Conservation (phyloP, 441 rosid species). For the Brassica hybrid region DNA sequence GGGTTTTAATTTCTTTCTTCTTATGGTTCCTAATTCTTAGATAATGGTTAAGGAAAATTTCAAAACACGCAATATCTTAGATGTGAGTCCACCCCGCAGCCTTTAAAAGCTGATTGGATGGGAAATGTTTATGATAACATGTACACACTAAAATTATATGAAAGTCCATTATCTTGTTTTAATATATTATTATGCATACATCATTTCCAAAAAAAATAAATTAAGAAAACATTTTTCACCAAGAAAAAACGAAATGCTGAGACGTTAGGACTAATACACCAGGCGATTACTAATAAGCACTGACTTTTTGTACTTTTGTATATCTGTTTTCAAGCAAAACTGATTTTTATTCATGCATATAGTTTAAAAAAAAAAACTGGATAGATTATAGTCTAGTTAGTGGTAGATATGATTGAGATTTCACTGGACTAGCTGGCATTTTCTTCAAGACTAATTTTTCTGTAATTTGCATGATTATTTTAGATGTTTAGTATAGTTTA, state of each 20-base stretch:
- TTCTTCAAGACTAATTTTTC: not conserved
- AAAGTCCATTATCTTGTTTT: not conserved
- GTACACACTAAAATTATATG: too few relatives aligned
- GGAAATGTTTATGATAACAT: not conserved
- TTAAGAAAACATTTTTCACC: not conserved
- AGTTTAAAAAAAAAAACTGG: not conserved
- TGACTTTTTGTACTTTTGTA: not conserved
- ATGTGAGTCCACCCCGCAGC: not conserved
- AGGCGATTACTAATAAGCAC: not conserved
- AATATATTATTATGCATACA: not conserved
- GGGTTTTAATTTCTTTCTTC: not conserved
- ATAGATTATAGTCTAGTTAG: not conserved
- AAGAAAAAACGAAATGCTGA: not conserved
- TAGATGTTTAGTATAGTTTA: not conserved
- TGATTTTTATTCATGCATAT: not conserved
- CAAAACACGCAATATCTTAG: not conserved
- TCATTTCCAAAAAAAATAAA: not conserved
- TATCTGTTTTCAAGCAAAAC: not conserved
- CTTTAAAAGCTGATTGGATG: not conserved
- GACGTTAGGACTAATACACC: not conserved
- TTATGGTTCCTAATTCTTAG: not conserved
- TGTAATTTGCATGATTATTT: not conserved
- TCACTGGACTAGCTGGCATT: slow-evolving; percentile 4
- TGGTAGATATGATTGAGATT: not conserved
- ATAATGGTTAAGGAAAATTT: not conserved